Evolutionary conservation across 2,329 filamentous ascomycete genomes (phyloP), one percentile per base, ranked within the genome.

Genomic region (Aschersonia sp.): DNA sequence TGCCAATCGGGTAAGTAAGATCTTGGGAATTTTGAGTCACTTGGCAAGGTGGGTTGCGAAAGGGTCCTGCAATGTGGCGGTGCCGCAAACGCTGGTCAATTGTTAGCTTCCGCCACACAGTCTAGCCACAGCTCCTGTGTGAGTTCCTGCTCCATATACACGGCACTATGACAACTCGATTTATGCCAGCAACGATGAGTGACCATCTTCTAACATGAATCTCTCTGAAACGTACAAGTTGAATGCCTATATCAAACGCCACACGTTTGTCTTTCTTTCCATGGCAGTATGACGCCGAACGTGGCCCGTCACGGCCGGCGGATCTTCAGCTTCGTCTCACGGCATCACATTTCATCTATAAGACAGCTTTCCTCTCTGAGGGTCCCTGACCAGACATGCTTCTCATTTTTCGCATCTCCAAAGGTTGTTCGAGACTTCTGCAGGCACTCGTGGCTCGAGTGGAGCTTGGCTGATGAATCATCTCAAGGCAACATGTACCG

Each of bases 391-490:
- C 56, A 57, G 41, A 54, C 52, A 11, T 49, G 53, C 14, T 57
- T 55, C 50, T 48, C 55, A 46, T 52, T 56, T 51, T 53, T 49
- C 49, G 12, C 57, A 48, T 50, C 51, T n/a, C 42, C 46, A 4
- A 45, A 49, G 39, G 49, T 49, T 35, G 5, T 40, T 42, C 22
- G 22, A 22, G 22, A 22, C 22, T 22, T 22, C 22, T 22, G 22
- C 22, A 22, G 22, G 22, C 22, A 4, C 22, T 22, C 22, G 22
- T 22, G 22, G 22, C 22, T 22, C 22, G 3, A 22, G 22, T 22
- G 22, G 22, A 22, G 22, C 22, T 22, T 22, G 22, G 22, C 22
- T 22, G 22, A 22, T 22, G 22, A 22, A 29, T 8, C 30, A 5
- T 29, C 7, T 12, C 32, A 31, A 57, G 56, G 42, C 50, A 41